Evolutionary conservation across 371 early-diverging fungal species (phyloP).

Genomic region (Mucor racemosus): DNA sequence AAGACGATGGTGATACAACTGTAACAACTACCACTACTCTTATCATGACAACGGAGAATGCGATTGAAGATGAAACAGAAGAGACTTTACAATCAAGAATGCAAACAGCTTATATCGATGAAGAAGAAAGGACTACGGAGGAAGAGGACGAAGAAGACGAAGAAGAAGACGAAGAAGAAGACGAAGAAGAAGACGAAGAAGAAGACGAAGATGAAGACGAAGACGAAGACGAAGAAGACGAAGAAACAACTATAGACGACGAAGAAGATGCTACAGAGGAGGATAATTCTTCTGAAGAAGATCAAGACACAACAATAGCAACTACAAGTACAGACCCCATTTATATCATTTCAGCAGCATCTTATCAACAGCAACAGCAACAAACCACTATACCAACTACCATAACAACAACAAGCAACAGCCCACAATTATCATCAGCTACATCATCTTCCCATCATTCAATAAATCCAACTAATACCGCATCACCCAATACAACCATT

Average conservation of each 20-base stretch:
- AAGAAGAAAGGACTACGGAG: neutral
- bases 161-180: neutral
- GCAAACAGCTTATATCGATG: neutral
- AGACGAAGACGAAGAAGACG: neutral
- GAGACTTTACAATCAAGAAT: neutral
- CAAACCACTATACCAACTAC: neutral
- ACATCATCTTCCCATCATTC: neutral
- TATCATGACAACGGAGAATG: neutral
- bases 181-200: neutral
- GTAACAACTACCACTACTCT: neutral
- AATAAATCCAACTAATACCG: neutral
- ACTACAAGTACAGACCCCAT: neutral
- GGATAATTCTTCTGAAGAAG: neutral
- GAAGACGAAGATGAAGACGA: neutral
- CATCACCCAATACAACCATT: slow-evolving; percentile 4
- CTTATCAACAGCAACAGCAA: neutral
- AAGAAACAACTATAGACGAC: neutral
- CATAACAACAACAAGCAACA: neutral
- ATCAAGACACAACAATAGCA: neutral
- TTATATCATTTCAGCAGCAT: neutral
- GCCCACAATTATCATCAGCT: neutral
- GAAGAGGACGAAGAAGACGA: too few species aligned
- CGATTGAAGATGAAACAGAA: neutral
- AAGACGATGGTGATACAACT: neutral
- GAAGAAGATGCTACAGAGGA: neutral